phyloP scores from a whole-genome alignment of 257 asterid species.

The Plantago major region DNA sequence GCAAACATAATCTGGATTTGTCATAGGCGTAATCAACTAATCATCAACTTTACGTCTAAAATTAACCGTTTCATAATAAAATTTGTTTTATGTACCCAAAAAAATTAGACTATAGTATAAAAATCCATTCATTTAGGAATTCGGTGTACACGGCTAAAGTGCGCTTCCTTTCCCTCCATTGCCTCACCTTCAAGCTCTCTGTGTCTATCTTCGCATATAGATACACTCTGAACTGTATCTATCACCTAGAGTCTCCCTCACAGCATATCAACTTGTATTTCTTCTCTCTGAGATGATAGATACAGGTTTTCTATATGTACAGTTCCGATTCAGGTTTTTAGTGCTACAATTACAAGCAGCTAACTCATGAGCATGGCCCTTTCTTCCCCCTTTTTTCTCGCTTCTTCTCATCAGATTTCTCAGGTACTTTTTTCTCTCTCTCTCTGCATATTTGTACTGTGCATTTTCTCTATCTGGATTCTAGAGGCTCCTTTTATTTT shows the following conservation, averaged over 20 bases:
- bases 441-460: background rate
- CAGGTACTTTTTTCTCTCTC: conserved; percentile 32
- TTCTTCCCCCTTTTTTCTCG: conserved; percentile 29
- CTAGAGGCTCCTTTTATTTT: too few species aligned
- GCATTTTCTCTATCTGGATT: too few species aligned
- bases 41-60: too few species aligned
- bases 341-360: background rate
- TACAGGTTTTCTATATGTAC: background rate
- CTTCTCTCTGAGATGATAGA: conserved; percentile 1
- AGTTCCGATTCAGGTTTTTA: conserved; percentile 17
- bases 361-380: conserved; percentile 40
- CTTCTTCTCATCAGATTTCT: conserved; percentile 27
- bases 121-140: too few species aligned
- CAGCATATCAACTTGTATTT: too few species aligned
- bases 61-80: too few species aligned
- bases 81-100: too few species aligned
- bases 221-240: background rate
- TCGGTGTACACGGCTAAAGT: too few species aligned
- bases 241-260: background rate
- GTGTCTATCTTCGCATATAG: background rate
- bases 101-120: too few species aligned
- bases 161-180: conserved; percentile 16
- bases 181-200: conserved; percentile 25
- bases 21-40: too few species aligned
- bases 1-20: too few species aligned